A percentile compares a stretch with the other conserved stretches of the same genome.
phyloP scores from a whole-genome alignment of 345 rosid genomes.

The Lepidium sativum region DNA sequence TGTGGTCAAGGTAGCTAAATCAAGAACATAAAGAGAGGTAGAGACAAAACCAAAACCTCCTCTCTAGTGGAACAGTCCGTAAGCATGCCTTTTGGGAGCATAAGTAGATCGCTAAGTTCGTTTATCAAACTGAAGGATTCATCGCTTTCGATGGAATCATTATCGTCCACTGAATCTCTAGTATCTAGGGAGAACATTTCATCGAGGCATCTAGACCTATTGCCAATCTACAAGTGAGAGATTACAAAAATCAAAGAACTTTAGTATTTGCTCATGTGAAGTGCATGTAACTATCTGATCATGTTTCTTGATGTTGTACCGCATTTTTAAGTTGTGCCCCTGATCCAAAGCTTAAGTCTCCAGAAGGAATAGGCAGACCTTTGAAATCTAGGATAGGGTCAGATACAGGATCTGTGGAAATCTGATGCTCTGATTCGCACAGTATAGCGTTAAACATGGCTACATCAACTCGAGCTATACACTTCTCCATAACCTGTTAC shows the following conservation, averaged over 20 bases:
- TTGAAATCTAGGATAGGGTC: conserved; percentile 85
- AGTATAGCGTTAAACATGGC: conserved; percentile 98
- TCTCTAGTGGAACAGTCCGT: conserved; percentile 57
- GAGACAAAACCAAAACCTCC: conserved; percentile 48
- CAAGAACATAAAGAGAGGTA: not conserved
- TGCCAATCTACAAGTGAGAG: conserved; percentile 69
- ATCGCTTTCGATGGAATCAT: no score
- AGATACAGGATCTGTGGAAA: conserved; percentile 89
- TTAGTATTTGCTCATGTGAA: not conserved
- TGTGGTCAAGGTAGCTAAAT: no score
- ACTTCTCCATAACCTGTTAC: conserved; percentile 86
- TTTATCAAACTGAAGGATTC: no score
- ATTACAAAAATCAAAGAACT: no score
- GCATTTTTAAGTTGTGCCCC: conserved; percentile 95
- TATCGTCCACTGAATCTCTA: no score
- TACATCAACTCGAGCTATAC: conserved; percentile 75
- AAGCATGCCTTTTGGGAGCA: conserved; percentile 98
- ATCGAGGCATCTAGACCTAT: conserved; percentile 81
- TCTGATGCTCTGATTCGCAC: conserved; percentile 86
- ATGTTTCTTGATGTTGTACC: no score
- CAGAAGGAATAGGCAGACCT: conserved; percentile 92
- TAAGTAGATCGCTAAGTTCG: conserved; percentile 82
- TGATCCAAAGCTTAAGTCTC: conserved; percentile 93
- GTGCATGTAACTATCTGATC: no score
- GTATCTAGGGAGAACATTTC: no score